phyloP scores from a whole-genome alignment of 2,329 filamentous ascomycete genomes.

The Fusarium floridanum region DNA sequence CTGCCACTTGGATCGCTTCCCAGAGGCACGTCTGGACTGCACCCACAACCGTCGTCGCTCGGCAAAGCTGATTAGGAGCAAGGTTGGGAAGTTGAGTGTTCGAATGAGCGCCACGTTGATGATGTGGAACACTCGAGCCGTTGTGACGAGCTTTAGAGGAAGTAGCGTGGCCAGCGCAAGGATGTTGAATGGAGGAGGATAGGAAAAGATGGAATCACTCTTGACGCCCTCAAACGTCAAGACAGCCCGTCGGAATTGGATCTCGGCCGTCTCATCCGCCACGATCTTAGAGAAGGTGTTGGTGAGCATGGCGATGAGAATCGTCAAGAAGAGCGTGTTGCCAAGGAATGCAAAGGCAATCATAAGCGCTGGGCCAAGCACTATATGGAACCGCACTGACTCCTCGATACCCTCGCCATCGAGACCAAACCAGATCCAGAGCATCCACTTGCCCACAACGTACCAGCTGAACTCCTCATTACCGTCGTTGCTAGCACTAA shows the following conservation, averaged over 20 bases:
- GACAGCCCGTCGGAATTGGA: constrained; percentile 78
- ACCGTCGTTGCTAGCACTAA: constrained; percentile 47
- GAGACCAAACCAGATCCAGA: constrained; percentile 84
- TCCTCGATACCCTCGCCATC: constrained; percentile 70
- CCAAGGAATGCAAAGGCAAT: constrained; percentile 80
- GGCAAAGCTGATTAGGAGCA: constrained; percentile 71
- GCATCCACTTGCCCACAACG: constrained; percentile 80
- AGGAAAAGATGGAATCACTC: constrained; percentile 77
- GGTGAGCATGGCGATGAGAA: constrained; percentile 79
- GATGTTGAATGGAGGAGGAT: constrained; percentile 78
- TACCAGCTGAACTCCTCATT: constrained; percentile 54
- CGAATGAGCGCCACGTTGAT: constrained; percentile 76
- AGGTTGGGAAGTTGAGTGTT: constrained; percentile 71
- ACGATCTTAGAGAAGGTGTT: constrained; percentile 80
- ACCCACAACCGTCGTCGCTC: constrained; percentile 68
- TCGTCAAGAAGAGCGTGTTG: constrained; percentile 80
- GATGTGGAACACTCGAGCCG: constrained; percentile 76
- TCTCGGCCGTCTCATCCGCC: constrained; percentile 76
- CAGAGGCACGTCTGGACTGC: constrained; percentile 31
- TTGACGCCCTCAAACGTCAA: constrained; percentile 82
- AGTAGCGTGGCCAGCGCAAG: constrained; percentile 72
- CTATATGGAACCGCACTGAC: constrained; percentile 71
- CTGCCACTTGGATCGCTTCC: constrained; percentile 52
- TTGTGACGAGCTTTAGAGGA: constrained; percentile 73
- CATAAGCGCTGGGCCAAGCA: constrained; percentile 77